These are phyloP conservation scores for Henckelia pumila DNA, from an alignment of 257 asterid genomes.

Conservation along the genomic window DNA sequence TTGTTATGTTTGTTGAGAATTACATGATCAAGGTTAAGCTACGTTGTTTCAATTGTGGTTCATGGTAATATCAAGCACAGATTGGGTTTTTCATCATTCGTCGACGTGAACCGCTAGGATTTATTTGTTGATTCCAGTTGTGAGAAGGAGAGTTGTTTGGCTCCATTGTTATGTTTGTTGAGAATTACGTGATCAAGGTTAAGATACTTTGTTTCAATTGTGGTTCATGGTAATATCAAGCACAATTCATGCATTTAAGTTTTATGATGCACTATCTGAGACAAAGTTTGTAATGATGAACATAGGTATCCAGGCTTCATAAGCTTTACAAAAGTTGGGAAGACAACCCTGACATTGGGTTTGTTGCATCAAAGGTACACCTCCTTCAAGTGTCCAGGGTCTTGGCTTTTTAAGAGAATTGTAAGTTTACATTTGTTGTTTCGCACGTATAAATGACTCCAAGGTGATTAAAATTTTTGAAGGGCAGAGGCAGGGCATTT, in stretches of 20 bases:
- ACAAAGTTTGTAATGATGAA: slow-evolving; percentile 11
- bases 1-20: neutral
- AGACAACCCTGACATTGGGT: slow-evolving; percentile 63
- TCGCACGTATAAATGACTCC: slow-evolving; percentile 26
- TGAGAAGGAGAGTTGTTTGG: neutral
- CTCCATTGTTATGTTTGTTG: neutral
- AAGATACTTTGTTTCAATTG: neutral
- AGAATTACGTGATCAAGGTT: slow-evolving; percentile 12
- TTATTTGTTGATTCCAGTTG: slow-evolving; percentile 13
- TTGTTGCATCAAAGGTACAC: slow-evolving; percentile 77
- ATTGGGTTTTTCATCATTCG: neutral
- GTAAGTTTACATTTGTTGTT: slow-evolving; percentile 12
- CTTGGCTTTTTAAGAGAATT: neutral
- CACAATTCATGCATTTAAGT: neutral
- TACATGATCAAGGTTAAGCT: slow-evolving; percentile 11
- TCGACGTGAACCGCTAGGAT: neutral
- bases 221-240: slow-evolving; percentile 14
- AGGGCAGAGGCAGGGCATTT: slow-evolving; percentile 94
- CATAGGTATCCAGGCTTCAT: slow-evolving; percentile 67
- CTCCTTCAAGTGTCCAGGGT: neutral
- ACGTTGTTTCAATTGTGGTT: neutral
- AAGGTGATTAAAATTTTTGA: slow-evolving; percentile 36
- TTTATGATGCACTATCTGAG: slow-evolving; percentile 9
- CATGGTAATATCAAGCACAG: too few species aligned
- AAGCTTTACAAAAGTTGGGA: slow-evolving; percentile 87